Percentiles rank a stretch among this genome's conserved stretches.
These are phyloP conservation scores for Esteya vermicola DNA, from an alignment of 2,329 filamentous ascomycete genomes.

Conservation along the genomic window DNA sequence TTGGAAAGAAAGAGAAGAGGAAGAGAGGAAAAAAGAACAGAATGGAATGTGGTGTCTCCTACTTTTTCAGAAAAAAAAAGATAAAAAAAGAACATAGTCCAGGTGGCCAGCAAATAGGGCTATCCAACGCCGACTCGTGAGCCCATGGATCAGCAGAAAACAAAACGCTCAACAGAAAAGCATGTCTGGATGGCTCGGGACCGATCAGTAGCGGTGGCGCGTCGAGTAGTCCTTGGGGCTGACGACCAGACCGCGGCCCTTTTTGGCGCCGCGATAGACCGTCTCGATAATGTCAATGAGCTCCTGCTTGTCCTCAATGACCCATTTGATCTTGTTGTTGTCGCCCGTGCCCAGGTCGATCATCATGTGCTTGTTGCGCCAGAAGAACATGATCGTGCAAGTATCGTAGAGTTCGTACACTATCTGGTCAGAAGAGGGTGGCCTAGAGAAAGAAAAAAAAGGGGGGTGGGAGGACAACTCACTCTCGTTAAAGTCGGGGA, in stretches of 20 bases:
- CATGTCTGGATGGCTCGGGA: not conserved
- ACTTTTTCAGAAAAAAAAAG: not conserved
- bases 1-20: too few species aligned
- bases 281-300: conserved; percentile 97
- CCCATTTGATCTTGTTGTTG: conserved; percentile 50
- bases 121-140: too few species aligned
- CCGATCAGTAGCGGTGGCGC: conserved; percentile 46
- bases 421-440: conserved; percentile 51
- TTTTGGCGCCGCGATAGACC: conserved; percentile 96
- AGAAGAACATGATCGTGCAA: conserved; percentile 78
- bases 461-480: not conserved
- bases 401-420: conserved; percentile 73
- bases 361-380: conserved; percentile 98
- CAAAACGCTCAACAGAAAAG: too few species aligned
- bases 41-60: too few species aligned
- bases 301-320: conserved; percentile 90
- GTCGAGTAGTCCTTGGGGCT: conserved; percentile 75
- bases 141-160: too few species aligned
- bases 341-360: conserved; percentile 95
- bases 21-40: too few species aligned
- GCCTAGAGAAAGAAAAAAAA: not conserved
- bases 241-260: conserved; percentile 89
- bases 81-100: not conserved
- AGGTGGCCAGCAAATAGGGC: too few species aligned
- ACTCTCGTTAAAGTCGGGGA: conserved; percentile 72